Evolutionary conservation across 129 eudicot genomes (phyloP), one percentile per base, ranked within the genome.

Genomic region (Flaveria bidentis): DNA sequence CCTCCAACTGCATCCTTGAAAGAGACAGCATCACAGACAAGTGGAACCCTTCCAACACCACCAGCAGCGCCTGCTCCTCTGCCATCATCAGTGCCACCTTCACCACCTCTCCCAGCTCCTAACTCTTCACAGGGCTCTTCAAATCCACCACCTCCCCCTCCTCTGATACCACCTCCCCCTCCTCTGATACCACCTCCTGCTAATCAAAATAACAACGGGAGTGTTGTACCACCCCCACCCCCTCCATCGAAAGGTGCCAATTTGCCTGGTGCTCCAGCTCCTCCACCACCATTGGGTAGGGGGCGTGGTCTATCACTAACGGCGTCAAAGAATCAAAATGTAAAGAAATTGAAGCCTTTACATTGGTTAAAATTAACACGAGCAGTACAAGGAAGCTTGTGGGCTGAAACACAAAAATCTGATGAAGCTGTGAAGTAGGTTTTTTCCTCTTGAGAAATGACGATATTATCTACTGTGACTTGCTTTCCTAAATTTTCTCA

Each of bases 291-390:
- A 45, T 60, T 81, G 30, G 78, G 84, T 73, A 73, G 28, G 57
- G 84, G 79, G 10, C 84, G 79, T 53, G 79, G 74, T 73, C 7
- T 56, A 13, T 33, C 79, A 44, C 30, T 15, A 39, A 46, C 73
- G 22, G 80, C 81, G 75, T 85, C 87, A 76, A 89, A 85, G 80
- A 74, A 41, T 41, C 89, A 85, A 77, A 67, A 82, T 44, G 72
- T 85, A 28, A 94, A 79, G 75, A 91, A 86, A 85, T 79, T 94
- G 81, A 94, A 91, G 78, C 97, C 97, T 11, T 91, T 87, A 85
- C 98, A 94, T 80, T 94, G 98, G 98, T 82, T 94, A 81, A 94
- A 91, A 82, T 73, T 94, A 80, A 91, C 93, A 44, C 84, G 97
- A 83, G 97, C 88, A 52, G 80, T 91, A 64, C 97, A 94, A 85